phyloP scores from a whole-genome alignment of 306 rosid species.

The Betula pendula region DNA sequence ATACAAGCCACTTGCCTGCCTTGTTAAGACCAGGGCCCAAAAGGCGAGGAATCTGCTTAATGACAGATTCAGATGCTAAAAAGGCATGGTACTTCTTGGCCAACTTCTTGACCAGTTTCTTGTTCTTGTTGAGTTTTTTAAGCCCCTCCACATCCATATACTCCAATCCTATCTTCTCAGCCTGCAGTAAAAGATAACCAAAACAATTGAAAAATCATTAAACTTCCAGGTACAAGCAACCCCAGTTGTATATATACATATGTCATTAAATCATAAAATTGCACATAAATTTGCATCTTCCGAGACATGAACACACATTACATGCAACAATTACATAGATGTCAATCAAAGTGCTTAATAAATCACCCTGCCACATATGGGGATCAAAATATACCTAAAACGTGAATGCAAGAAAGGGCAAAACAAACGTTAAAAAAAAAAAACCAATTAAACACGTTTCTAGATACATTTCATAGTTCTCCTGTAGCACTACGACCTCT shows the following conservation, averaged over 20 bases:
- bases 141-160: constrained; percentile 80
- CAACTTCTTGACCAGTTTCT: constrained; percentile 73
- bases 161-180: constrained; percentile 74
- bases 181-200: constrained; percentile 40
- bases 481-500: too few species aligned
- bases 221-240: too few species aligned
- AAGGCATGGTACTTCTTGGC: constrained; percentile 89
- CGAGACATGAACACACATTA: too few species aligned
- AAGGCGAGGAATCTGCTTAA: constrained; percentile 89
- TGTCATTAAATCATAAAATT: not conserved
- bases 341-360: not conserved
- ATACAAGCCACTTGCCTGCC: constrained; percentile 60
- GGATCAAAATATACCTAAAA: too few species aligned
- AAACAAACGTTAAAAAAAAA: too few species aligned
- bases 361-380: too few species aligned
- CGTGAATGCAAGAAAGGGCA: too few species aligned
- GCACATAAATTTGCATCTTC: not conserved
- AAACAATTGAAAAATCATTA: not conserved
- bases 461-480: too few species aligned
- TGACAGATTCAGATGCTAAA: constrained; percentile 85
- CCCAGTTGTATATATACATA: not conserved
- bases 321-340: not conserved
- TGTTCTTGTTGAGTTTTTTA: constrained; percentile 84
- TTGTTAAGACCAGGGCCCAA: constrained; percentile 94
- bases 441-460: too few species aligned